Base-by-base conservation (phyloP, 2,329 filamentous ascomycete species). In the Rhinocladiella mackenziei region DNA sequence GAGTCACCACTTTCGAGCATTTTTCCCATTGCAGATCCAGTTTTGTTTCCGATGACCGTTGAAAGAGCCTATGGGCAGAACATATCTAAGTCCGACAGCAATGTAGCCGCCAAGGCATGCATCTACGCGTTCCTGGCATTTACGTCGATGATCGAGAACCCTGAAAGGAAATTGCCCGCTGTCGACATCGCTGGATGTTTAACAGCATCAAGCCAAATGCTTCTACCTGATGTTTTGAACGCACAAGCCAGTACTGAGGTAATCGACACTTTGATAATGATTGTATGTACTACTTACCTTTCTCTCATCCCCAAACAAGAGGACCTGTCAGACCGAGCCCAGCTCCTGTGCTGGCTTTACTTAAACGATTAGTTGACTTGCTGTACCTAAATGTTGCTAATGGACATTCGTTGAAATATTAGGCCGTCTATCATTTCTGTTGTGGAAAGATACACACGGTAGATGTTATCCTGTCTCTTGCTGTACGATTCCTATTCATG, bases 61-160 rank as follows among this genome's bases (percentile, higher is more conserved):
- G 57, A 63, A 0, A 23, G 60, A 0, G 76, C 74, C 0, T 78
- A 78, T 51, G 62, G 1, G 35, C 45, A 0, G 33, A 48, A 4
- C 43, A 38, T 5, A 45, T 2, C 22, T 48, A 6, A 47, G 57
- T 5, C 28, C 62, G 29, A 23, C 49, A 62, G 58, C 43, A 54
- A 55, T 2, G 57, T 65, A 2, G 62, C 62, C 19, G 65, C 68
- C 11, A 71, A 65, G 36, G 70, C 69, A 1, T 76, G 72, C 41
- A 62, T 78, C 0, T 65, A 75, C 36, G 64, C 74, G 0, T 77
- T 78, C 52, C 47, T 72, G 0, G 65, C 70, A 0, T 60, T 73
- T 26, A 55, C 62, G 42, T 63, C 54, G 28, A 50, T 61, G 8
- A 34, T 58, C 4, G 58, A 56, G 5, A 51, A 62, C 15, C 9